Evolutionary conservation across 208 protist genomes (phyloP), one percentile per base, ranked within the genome.

Genomic region (Acanthamoeba divionensis): DNA sequence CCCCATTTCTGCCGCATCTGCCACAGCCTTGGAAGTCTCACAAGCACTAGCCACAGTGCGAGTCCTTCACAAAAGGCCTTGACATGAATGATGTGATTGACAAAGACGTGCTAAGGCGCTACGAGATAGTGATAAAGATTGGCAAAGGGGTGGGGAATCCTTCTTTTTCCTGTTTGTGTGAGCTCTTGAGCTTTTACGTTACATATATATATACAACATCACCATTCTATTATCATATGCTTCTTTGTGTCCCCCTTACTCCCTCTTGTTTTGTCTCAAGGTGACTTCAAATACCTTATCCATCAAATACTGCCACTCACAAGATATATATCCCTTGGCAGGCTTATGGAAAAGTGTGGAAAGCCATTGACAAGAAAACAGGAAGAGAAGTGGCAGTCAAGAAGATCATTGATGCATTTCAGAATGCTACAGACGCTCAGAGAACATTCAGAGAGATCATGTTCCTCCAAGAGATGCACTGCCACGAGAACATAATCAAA

Each of bases 401-500:
- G 90, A 98, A 98, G 89, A 98, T 98, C 65, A 98, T 97, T 87
- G 97, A 98, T 50, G 97, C 97, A 13, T 90, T 90, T 31, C 83
- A 97, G 69, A 96, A 96, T 89, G 77, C 92, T 7, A 96, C 95
- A 3, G 93, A 96, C 87, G 93, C 95, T 6, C 94, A 97, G 71
- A 69, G 97, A 26, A 99, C 98, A 15, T 99, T 98, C 85, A 50
- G 83, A 26, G 83, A 90, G 63, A 90, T 90, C 21, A 90, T 90
- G 83, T 90, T 90, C 48, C 63, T 90, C 7, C 98, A 98, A 83
- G 86, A 44, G 21, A 90, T 99, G 52, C 45, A 73, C 57, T 95
- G 96, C 36, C 98, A 99, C 92, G 97, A 98, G 26, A 99, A 99
- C 93, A 98, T 99, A 63, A 98, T 99, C 75, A 96, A 97, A 79